These are phyloP conservation scores for Acacia concinna DNA, from an alignment of 331 rosid genomes.

Conservation along the genomic window DNA sequence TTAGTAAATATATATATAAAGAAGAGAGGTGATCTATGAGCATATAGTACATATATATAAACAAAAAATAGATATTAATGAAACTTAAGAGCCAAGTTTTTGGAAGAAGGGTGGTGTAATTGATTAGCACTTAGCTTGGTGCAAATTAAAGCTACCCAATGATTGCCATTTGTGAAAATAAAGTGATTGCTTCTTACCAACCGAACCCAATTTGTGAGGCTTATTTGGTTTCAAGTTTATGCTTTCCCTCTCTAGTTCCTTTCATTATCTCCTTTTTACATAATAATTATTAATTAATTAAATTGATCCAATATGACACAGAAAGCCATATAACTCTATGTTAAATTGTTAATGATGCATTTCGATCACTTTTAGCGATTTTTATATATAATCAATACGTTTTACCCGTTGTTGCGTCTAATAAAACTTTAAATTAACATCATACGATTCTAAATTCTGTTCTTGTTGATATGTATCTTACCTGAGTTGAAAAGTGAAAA, in stretches of 20 bases:
- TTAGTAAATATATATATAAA: too few species aligned
- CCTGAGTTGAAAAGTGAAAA: background rate
- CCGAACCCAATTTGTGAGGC: slow-evolving; percentile 32
- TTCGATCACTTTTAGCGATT: background rate
- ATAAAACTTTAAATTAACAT: too few species aligned
- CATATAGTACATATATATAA: background rate
- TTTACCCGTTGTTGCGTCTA: too few species aligned
- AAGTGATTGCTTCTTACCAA: slow-evolving; percentile 38
- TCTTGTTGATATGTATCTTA: too few species aligned
- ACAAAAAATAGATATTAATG: background rate
- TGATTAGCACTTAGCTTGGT: background rate
- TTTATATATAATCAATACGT: too few species aligned
- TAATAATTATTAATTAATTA: too few species aligned
- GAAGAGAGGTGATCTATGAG: too few species aligned
- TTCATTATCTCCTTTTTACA: background rate
- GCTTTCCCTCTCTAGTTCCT: background rate
- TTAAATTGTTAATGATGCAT: too few species aligned
- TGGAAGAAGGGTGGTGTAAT: background rate
- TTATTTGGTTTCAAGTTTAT: background rate
- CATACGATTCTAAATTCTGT: background rate
- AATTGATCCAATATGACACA: too few species aligned
- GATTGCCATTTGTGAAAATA: slow-evolving; percentile 25
- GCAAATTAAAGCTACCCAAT: background rate
- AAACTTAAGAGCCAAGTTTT: background rate
- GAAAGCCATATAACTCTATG: too few species aligned